These are phyloP conservation scores for Puccinia triticina DNA, from an alignment of 1,284 basidiomycete genomes.

Conservation along the genomic window DNA sequence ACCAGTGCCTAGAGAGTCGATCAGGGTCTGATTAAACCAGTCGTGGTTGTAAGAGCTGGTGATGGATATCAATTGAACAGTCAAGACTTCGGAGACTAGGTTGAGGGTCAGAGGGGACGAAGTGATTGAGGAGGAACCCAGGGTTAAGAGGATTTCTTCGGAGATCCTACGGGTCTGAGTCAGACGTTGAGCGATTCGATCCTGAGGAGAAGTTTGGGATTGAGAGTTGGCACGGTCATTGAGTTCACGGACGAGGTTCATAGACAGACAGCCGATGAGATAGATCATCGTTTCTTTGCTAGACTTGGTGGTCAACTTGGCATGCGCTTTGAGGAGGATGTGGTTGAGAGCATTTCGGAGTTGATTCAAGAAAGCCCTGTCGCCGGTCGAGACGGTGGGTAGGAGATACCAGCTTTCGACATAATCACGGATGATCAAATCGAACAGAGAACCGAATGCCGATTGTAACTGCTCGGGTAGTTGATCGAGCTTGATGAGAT, in stretches of 20 bases:
- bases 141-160: slow-evolving; percentile 48
- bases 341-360: slow-evolving; percentile 29
- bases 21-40: slow-evolving; percentile 37
- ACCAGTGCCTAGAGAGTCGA: slow-evolving; percentile 25
- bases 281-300: slow-evolving; percentile 47
- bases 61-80: slow-evolving; percentile 42
- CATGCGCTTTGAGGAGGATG: slow-evolving; percentile 39
- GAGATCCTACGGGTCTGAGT: slow-evolving; percentile 39
- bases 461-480: slow-evolving; percentile 24
- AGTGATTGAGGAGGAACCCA: slow-evolving; percentile 37
- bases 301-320: slow-evolving; percentile 34
- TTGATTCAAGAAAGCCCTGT: slow-evolving; percentile 42
- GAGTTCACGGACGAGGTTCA: slow-evolving; percentile 47
- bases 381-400: slow-evolving; percentile 42
- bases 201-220: slow-evolving; percentile 14
- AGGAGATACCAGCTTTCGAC: slow-evolving; percentile 43
- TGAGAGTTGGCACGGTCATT: slow-evolving; percentile 26
- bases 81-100: slow-evolving; percentile 38
- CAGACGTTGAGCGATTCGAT: slow-evolving; percentile 20
- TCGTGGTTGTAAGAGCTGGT: slow-evolving; percentile 26
- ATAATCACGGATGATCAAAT: slow-evolving; percentile 30
- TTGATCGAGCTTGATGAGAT: slow-evolving; percentile 22
- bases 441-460: slow-evolving; percentile 29
- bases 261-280: slow-evolving; percentile 44
- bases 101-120: slow-evolving; percentile 36